A percentile compares a stretch with the other conserved stretches of the same genome.
phyloP scores from a whole-genome alignment of 2,329 filamentous ascomycete species.

The Aspergillus sp. region DNA sequence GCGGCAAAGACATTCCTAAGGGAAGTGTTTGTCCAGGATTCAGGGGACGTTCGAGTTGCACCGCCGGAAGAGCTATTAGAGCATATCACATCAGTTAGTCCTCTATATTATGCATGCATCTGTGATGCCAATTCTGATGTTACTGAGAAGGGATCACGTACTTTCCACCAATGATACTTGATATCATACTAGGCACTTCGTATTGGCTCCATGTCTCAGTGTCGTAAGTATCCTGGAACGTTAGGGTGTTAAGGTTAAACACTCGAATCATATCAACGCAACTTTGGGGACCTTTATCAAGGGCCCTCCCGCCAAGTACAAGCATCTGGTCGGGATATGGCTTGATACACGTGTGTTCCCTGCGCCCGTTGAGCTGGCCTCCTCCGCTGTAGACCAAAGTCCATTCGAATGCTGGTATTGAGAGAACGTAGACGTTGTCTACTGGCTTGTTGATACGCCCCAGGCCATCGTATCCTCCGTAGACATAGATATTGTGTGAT shows the following conservation, averaged over 20 bases:
- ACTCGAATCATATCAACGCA: constrained; percentile 11
- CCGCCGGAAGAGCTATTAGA: constrained; percentile 2
- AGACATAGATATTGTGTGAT: constrained; percentile 52
- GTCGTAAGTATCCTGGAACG: constrained; percentile 13
- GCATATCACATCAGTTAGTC: not conserved
- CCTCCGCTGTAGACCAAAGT: constrained; percentile 33
- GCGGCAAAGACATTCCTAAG: constrained; percentile 6
- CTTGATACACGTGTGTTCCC: constrained; percentile 35
- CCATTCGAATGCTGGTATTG: constrained; percentile 50
- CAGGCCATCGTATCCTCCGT: constrained; percentile 48
- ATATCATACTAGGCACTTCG: constrained; percentile 10
- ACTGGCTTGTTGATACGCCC: constrained; percentile 28
- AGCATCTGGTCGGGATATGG: constrained; percentile 52
- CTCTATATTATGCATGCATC: not conserved
- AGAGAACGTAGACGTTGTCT: constrained; percentile 49
- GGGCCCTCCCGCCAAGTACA: constrained; percentile 32
- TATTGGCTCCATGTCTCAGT: constrained; percentile 11
- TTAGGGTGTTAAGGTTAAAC: constrained; percentile 15
- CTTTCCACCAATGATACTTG: constrained; percentile 8
- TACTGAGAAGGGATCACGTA: not conserved
- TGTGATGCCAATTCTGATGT: not conserved
- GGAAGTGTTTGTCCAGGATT: constrained; percentile 9
- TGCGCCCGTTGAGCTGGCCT: constrained; percentile 16
- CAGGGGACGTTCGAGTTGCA: constrained; percentile 6
- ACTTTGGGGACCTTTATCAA: not conserved